These are phyloP conservation scores for Daldinia eschscholtzii DNA, from an alignment of 2,329 filamentous ascomycete genomes.

Conservation along the genomic window DNA sequence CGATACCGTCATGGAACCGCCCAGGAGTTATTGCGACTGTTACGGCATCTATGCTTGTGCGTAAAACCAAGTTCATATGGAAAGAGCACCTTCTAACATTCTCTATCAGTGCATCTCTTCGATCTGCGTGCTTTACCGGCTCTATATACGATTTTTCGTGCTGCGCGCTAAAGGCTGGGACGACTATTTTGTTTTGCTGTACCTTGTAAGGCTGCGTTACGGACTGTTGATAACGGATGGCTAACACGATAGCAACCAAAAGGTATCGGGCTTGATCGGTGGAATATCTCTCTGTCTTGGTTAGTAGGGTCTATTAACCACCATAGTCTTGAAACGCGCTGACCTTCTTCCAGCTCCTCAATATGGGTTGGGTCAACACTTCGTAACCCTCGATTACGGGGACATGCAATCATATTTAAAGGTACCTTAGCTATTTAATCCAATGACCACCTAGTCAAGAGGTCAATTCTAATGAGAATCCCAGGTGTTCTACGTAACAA, in stretches of 20 bases:
- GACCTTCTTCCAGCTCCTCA: slow-evolving; percentile 31
- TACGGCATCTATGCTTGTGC: slow-evolving; percentile 29
- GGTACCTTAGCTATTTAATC: slow-evolving; percentile 23
- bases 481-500: slow-evolving; percentile 47
- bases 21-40: slow-evolving; percentile 32
- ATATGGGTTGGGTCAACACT: slow-evolving; percentile 42
- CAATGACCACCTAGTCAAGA: neutral
- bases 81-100: slow-evolving; percentile 4
- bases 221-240: neutral
- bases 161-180: slow-evolving; percentile 45
- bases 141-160: slow-evolving; percentile 43
- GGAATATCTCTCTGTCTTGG: slow-evolving; percentile 33
- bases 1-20: slow-evolving; percentile 42
- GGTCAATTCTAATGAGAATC: neutral
- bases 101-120: slow-evolving; percentile 26
- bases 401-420: slow-evolving; percentile 37
- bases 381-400: slow-evolving; percentile 24
- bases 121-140: slow-evolving; percentile 42
- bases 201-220: slow-evolving; percentile 24
- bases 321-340: slow-evolving; percentile 3
- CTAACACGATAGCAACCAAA: slow-evolving; percentile 3
- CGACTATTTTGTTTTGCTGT: slow-evolving; percentile 44
- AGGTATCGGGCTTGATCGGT: slow-evolving; percentile 29
- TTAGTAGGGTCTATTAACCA: slow-evolving; percentile 4
- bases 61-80: slow-evolving; percentile 7